phyloP scores from a whole-genome alignment of 2,329 filamentous ascomycete genomes.

The Fusarium equiseti region DNA sequence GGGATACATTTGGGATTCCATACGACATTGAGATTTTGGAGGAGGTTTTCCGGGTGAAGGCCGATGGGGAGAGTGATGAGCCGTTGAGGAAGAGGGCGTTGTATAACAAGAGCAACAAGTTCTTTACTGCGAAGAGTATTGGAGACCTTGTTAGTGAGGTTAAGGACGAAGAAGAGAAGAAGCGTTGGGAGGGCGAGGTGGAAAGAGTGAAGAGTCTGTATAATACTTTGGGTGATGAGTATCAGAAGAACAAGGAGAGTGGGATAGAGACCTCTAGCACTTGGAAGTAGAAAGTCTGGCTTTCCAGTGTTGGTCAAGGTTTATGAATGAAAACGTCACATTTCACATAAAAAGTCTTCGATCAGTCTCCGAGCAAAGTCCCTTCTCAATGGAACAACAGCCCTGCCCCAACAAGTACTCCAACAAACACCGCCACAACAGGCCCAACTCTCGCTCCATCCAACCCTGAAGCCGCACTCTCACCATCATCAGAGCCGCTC shows the following conservation, averaged over 20 bases:
- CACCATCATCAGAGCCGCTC: not conserved
- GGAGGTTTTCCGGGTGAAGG: conserved; percentile 65
- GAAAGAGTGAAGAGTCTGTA: conserved; percentile 63
- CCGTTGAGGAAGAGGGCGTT: conserved; percentile 56
- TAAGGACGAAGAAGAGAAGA: conserved; percentile 50
- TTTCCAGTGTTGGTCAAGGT: too few species aligned
- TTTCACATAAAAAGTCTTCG: not conserved
- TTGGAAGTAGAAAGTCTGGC: conserved; percentile 53
- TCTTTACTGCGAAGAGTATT: conserved; percentile 62
- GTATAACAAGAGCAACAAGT: conserved; percentile 69
- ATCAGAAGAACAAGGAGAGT: conserved; percentile 61
- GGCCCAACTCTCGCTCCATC: not conserved
- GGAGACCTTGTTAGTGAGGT: conserved; percentile 56
- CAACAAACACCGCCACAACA: not conserved
- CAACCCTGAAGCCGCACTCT: not conserved
- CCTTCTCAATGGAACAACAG: not conserved
- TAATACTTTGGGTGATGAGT: conserved; percentile 59
- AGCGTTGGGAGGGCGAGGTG: conserved; percentile 56
- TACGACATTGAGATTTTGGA: conserved; percentile 70
- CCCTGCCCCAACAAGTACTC: conserved; percentile 28
- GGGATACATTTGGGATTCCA: conserved; percentile 67
- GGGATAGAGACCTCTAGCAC: conserved; percentile 60
- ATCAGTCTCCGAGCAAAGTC: fast-evolving
- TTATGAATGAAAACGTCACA: not conserved
- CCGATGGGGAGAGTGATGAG: conserved; percentile 54